These are phyloP conservation scores for Globisporangium viniferum DNA, from an alignment of 352 stramenopile species.

Conservation along the genomic window DNA sequence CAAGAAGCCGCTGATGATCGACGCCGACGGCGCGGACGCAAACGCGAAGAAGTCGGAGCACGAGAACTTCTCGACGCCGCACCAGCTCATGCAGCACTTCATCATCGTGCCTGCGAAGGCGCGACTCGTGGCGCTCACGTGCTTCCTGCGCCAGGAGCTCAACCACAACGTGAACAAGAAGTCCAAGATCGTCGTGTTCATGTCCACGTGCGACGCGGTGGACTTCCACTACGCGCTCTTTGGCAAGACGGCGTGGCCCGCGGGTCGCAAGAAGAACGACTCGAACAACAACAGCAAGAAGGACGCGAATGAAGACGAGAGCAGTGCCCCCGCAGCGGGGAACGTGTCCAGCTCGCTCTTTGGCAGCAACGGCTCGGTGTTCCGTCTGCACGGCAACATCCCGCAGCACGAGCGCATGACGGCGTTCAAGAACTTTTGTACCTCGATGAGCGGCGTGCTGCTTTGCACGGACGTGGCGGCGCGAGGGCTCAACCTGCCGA, in stretches of 20 bases:
- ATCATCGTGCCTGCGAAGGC: slow-evolving; percentile 95
- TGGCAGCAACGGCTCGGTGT: slow-evolving; percentile 55
- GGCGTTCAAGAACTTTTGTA: slow-evolving; percentile 93
- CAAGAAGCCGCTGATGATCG: slow-evolving; percentile 63
- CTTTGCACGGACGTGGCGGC: slow-evolving; percentile 98
- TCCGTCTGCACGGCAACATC: slow-evolving; percentile 95
- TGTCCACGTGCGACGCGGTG: slow-evolving; percentile 96
- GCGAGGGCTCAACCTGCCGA: slow-evolving; percentile 96
- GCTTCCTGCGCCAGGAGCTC: slow-evolving; percentile 87
- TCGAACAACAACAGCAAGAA: slow-evolving; percentile 10
- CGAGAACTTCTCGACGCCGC: slow-evolving; percentile 85
- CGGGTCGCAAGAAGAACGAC: slow-evolving; percentile 19
- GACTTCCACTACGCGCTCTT: slow-evolving; percentile 96
- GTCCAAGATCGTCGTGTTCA: slow-evolving; percentile 94
- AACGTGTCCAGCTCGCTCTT: slow-evolving; percentile 50
- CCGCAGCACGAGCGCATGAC: slow-evolving; percentile 96
- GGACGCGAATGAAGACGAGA: slow-evolving; percentile 86
- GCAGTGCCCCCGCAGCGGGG: slow-evolving; percentile 38
- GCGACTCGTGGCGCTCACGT: slow-evolving; percentile 89
- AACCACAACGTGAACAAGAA: slow-evolving; percentile 32
- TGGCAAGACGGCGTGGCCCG: slow-evolving; percentile 73
- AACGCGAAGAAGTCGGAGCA: slow-evolving; percentile 18
- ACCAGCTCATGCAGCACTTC: slow-evolving; percentile 95
- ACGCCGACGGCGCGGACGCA: slow-evolving; percentile 51
- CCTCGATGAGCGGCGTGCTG: slow-evolving; percentile 88